A percentile compares a stretch with the other conserved stretches of the same genome.
Conservation (phyloP, 306 rosid species). For the Cercis canadensis region DNA sequence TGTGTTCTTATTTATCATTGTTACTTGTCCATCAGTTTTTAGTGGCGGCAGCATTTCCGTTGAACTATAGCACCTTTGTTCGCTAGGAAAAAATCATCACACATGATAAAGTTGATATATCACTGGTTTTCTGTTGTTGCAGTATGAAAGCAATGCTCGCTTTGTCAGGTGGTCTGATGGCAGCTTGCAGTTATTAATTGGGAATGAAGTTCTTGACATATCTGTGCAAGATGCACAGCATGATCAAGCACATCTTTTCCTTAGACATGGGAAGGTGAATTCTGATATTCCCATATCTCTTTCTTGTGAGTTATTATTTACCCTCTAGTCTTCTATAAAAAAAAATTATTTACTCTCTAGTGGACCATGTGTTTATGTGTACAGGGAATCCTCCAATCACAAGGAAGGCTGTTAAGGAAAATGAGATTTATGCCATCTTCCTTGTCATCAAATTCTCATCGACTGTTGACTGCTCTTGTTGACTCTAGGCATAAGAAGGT, state of each 20-base stretch:
- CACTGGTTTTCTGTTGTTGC: conserved; percentile 30
- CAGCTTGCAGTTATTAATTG: conserved; percentile 86
- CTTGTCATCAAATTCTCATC: conserved; percentile 91
- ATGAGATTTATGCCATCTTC: conserved; percentile 98
- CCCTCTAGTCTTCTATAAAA: neutral
- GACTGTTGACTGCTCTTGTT: conserved; percentile 92
- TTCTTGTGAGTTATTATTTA: conserved; percentile 13
- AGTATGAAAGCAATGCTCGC: conserved; percentile 95
- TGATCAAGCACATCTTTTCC: conserved; percentile 97
- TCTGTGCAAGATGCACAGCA: conserved; percentile 96
- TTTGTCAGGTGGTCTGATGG: conserved; percentile 99
- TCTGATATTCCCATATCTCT: conserved; percentile 26
- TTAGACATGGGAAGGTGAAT: conserved; percentile 90
- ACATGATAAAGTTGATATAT: conserved; percentile 30
- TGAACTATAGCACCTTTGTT: conserved; percentile 25
- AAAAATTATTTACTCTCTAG: no score
- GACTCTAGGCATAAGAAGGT: conserved; percentile 95
- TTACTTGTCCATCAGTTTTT: conserved; percentile 22
- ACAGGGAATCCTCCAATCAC: conserved; percentile 98
- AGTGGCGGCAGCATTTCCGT: conserved; percentile 29
- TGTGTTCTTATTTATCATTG: conserved; percentile 7
- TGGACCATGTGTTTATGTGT: conserved; percentile 27
- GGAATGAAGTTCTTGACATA: conserved; percentile 97
- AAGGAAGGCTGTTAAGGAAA: conserved; percentile 88
- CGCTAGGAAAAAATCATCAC: conserved; percentile 12